Evolutionary conservation across 2,329 filamentous ascomycete species (phyloP).

Genomic region (Colletotrichum camelliae): DNA sequence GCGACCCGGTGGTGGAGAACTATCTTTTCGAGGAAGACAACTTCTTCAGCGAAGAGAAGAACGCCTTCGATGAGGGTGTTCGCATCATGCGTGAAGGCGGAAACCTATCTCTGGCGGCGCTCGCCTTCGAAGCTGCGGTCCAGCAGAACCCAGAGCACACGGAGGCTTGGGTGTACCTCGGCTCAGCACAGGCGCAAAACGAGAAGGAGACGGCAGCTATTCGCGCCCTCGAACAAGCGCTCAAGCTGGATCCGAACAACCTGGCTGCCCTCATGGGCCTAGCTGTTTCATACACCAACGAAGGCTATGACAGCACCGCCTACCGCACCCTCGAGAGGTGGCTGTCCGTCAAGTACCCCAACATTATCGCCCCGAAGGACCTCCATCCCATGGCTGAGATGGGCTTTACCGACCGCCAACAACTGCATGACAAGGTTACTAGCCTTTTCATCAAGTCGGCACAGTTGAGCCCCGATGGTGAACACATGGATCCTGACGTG

Average conservation of each 20-base stretch:
- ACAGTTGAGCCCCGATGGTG: constrained; percentile 87
- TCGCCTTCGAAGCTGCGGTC: constrained; percentile 95
- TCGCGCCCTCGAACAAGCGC: constrained; percentile 86
- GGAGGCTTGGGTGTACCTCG: constrained; percentile 92
- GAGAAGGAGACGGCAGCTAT: constrained; percentile 98
- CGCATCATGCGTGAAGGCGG: constrained; percentile 93
- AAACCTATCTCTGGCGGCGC: constrained; percentile 88
- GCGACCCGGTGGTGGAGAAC: constrained; percentile 81
- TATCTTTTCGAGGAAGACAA: constrained; percentile 98
- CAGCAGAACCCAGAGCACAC: constrained; percentile 88
- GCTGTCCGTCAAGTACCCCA: constrained; percentile 94
- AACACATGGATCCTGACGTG: constrained; percentile 97
- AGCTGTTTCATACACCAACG: constrained; percentile 97
- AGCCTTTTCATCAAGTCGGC: constrained; percentile 91
- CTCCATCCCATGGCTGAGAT: constrained; percentile 81
- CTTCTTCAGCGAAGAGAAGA: constrained; percentile 78
- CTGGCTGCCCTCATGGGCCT: constrained; percentile 92
- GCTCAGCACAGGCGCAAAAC: constrained; percentile 94
- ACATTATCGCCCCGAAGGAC: constrained; percentile 74
- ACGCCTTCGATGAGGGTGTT: constrained; percentile 92
- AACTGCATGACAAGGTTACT: constrained; percentile 89
- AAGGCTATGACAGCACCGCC: constrained; percentile 96
- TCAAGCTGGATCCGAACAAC: constrained; percentile 88
- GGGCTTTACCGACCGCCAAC: constrained; percentile 91
- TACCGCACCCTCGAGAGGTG: constrained; percentile 96